A percentile compares a stretch with the other conserved stretches of the same genome.
Conservation (phyloP, 306 rosid species). For the Lathyrus sativus region DNA sequence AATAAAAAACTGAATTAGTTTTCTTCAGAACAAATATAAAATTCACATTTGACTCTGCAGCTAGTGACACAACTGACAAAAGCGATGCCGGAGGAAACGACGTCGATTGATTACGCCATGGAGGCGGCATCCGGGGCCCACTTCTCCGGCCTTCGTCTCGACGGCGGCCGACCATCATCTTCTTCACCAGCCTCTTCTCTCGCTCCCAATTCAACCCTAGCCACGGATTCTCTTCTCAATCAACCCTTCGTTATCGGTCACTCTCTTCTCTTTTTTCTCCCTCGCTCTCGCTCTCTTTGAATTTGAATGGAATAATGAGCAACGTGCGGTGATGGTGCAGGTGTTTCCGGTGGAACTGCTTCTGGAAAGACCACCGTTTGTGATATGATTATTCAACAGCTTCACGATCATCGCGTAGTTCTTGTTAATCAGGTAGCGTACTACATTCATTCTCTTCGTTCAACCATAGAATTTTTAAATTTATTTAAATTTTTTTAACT, state of each 20-base stretch:
- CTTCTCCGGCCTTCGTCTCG: slow-evolving; percentile 84
- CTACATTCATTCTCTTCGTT: background rate
- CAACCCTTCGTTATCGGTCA: slow-evolving; percentile 91
- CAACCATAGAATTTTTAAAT: background rate
- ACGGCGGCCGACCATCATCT: slow-evolving; percentile 61
- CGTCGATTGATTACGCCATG: slow-evolving; percentile 80
- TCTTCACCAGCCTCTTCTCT: slow-evolving; percentile 50
- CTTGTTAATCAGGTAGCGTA: slow-evolving; percentile 81
- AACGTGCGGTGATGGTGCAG: slow-evolving; percentile 41
- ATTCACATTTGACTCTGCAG: background rate
- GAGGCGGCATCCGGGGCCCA: slow-evolving; percentile 95
- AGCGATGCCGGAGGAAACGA: slow-evolving; percentile 71
- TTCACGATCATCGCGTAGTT: slow-evolving; percentile 94
- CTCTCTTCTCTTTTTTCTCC: background rate
- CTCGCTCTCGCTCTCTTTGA: background rate
- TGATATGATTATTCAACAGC: slow-evolving; percentile 98
- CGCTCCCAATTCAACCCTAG: slow-evolving; percentile 40
- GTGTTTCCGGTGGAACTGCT: slow-evolving; percentile 99
- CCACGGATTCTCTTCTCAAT: slow-evolving; percentile 52
- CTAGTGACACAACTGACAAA: background rate
- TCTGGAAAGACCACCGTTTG: slow-evolving; percentile 98
- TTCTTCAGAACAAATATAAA: background rate
- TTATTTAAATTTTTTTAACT: background rate
- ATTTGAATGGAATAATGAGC: background rate
- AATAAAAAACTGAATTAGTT: background rate